phyloP scores from a whole-genome alignment of 2,329 filamentous ascomycete genomes.

The Didymella keratinophila region DNA sequence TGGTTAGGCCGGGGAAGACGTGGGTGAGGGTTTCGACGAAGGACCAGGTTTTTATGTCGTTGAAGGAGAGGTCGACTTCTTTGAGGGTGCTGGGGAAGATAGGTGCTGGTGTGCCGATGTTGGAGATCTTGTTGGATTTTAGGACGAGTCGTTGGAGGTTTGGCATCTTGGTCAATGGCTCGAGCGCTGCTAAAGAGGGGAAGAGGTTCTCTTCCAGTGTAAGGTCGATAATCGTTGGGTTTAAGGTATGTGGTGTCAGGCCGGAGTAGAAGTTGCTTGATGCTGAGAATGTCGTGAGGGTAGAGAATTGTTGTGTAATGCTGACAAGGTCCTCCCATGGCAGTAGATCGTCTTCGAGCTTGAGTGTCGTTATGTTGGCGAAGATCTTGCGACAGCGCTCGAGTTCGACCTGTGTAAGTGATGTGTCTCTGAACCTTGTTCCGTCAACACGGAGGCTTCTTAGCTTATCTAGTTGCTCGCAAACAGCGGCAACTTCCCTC shows the following conservation, averaged over 20 bases:
- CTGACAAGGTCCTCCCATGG: slow-evolving; percentile 49
- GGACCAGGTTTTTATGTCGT: slow-evolving; percentile 65
- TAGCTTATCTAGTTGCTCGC: slow-evolving; percentile 71
- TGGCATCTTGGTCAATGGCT: slow-evolving; percentile 66
- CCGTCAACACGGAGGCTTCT: slow-evolving; percentile 75
- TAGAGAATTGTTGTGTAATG: slow-evolving; percentile 61
- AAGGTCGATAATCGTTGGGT: slow-evolving; percentile 66
- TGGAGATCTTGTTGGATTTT: slow-evolving; percentile 76
- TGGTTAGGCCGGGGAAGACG: slow-evolving; percentile 75
- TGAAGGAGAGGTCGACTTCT: slow-evolving; percentile 57
- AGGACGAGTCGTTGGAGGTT: slow-evolving; percentile 63
- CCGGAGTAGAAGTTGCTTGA: slow-evolving; percentile 51
- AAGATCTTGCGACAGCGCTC: slow-evolving; percentile 40
- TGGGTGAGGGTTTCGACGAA: slow-evolving; percentile 74
- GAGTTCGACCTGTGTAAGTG: slow-evolving; percentile 34
- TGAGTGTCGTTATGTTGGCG: slow-evolving; percentile 54
- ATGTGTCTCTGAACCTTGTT: slow-evolving; percentile 68
- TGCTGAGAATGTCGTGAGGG: slow-evolving; percentile 61
- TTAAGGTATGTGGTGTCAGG: slow-evolving; percentile 50
- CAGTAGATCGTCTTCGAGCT: slow-evolving; percentile 59
- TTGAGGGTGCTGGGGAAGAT: slow-evolving; percentile 44
- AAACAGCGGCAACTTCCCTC: slow-evolving; percentile 73
- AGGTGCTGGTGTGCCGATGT: slow-evolving; percentile 39
- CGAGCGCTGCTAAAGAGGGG: slow-evolving; percentile 64
- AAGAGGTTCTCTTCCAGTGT: slow-evolving; percentile 79